These are phyloP conservation scores for Torulaspora pretoriensis DNA, from an alignment of 1,139 yeast species.

Conservation along the genomic window DNA sequence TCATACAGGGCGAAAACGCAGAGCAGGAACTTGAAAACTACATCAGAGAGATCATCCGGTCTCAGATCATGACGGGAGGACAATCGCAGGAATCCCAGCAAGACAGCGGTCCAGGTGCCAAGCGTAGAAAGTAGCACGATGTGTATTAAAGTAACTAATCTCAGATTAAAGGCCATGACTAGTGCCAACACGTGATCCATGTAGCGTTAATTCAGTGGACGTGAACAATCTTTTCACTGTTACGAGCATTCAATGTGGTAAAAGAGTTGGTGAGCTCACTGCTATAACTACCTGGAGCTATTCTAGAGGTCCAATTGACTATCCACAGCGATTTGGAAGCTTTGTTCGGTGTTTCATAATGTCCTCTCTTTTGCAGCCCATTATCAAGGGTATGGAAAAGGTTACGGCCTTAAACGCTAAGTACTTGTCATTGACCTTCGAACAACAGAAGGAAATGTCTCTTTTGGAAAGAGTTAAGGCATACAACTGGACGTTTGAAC, in stretches of 20 bases:
- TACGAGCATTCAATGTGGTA: background rate
- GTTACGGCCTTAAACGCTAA: slow-evolving; percentile 28
- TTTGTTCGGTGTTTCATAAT: slow-evolving; percentile 7
- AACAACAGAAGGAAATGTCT: slow-evolving; percentile 50
- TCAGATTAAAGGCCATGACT: background rate
- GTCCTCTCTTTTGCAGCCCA: slow-evolving; percentile 21
- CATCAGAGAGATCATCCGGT: slow-evolving; percentile 60
- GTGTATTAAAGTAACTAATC: background rate
- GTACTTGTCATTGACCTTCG: slow-evolving; percentile 44
- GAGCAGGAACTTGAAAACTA: slow-evolving; percentile 71
- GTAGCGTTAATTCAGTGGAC: background rate
- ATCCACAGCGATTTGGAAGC: background rate
- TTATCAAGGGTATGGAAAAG: slow-evolving; percentile 17
- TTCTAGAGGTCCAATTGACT: background rate
- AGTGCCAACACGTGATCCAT: slow-evolving; percentile 4
- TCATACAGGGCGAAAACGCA: slow-evolving; percentile 71
- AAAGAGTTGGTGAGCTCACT: background rate
- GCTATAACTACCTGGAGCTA: background rate
- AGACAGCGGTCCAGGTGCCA: slow-evolving; percentile 22
- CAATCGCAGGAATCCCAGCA: slow-evolving; percentile 9
- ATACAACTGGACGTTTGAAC: slow-evolving; percentile 75
- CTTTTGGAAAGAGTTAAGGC: slow-evolving; percentile 44
- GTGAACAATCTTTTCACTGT: background rate
- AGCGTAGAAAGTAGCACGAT: slow-evolving; percentile 27
- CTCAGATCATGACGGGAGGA: slow-evolving; percentile 37